Percentiles rank a stretch among this genome's conserved stretches.
Conservation (phyloP, 768 basidiomycete species). For the Suillus spraguei region DNA sequence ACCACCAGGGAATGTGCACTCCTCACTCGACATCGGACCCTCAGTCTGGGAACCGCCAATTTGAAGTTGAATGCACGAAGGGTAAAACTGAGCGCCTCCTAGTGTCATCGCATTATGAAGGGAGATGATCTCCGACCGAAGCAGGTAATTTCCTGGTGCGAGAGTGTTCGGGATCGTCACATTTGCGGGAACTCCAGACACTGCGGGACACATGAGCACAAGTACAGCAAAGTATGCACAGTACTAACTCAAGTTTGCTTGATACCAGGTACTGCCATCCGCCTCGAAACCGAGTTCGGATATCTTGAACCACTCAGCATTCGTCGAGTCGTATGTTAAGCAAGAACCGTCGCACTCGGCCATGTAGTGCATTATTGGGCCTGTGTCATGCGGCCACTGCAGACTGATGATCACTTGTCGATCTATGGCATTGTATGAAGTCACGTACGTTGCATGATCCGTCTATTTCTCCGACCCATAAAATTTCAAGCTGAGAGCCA, state of each 20-base stretch:
- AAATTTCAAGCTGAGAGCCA: constrained; percentile 52
- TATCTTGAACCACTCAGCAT: constrained; percentile 77
- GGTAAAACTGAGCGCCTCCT: constrained; percentile 56
- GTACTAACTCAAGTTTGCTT: constrained; percentile 49
- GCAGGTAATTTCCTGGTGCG: constrained; percentile 67
- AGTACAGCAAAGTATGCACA: neutral
- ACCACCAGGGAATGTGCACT: constrained; percentile 68
- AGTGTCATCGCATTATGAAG: constrained; percentile 59
- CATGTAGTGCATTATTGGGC: constrained; percentile 77
- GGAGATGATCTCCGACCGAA: constrained; percentile 78
- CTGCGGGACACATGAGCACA: constrained; percentile 24
- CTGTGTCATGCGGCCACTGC: constrained; percentile 59
- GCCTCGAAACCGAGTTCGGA: constrained; percentile 48
- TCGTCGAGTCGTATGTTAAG: constrained; percentile 55
- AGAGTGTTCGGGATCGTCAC: constrained; percentile 53
- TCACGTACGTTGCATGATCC: constrained; percentile 35
- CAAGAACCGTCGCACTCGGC: constrained; percentile 60
- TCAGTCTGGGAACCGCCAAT: constrained; percentile 31
- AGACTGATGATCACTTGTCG: neutral
- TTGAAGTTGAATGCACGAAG: constrained; percentile 31
- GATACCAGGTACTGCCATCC: constrained; percentile 46
- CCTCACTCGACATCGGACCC: constrained; percentile 27
- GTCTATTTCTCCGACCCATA: constrained; percentile 53
- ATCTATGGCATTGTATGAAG: constrained; percentile 3
- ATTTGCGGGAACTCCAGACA: constrained; percentile 38